A percentile compares a stretch with the other conserved stretches of the same genome.
Evolutionary conservation across 208 protist genomes (phyloP).

Genomic region (Trypanosoma melophagium): DNA sequence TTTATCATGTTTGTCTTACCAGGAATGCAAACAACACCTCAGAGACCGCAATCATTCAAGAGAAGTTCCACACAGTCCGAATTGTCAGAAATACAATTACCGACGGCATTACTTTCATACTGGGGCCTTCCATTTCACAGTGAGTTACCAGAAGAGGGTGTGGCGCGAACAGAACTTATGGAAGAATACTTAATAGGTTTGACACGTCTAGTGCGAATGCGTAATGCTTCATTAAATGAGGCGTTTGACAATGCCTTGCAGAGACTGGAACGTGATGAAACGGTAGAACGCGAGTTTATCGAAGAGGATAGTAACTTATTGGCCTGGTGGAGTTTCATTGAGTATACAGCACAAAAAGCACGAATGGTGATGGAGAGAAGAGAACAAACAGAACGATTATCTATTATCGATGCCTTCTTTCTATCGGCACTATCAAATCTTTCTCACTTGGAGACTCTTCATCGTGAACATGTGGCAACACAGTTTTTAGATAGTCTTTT

Average conservation of each 20-base stretch:
- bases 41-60: not conserved
- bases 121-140: conserved; percentile 32
- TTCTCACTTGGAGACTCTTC: conserved; percentile 20
- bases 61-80: too few species aligned
- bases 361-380: conserved; percentile 5
- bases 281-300: conserved; percentile 58
- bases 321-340: conserved; percentile 30
- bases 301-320: conserved; percentile 36
- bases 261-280: conserved; percentile 39
- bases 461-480: conserved; percentile 25
- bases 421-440: conserved; percentile 3
- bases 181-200: conserved; percentile 46
- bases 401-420: conserved; percentile 20
- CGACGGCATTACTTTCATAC: conserved; percentile 5
- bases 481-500: conserved; percentile 50
- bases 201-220: conserved; percentile 16
- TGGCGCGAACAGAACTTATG: conserved; percentile 40
- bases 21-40: not conserved
- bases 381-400: conserved; percentile 18
- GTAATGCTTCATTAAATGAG: conserved; percentile 19
- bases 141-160: conserved; percentile 25
- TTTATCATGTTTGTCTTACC: conserved; percentile 25
- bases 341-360: conserved; percentile 13
- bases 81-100: not conserved
- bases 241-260: conserved; percentile 7